Evolutionary conservation across 805 yeast species (phyloP).

Genomic region (Ogataea sp.): DNA sequence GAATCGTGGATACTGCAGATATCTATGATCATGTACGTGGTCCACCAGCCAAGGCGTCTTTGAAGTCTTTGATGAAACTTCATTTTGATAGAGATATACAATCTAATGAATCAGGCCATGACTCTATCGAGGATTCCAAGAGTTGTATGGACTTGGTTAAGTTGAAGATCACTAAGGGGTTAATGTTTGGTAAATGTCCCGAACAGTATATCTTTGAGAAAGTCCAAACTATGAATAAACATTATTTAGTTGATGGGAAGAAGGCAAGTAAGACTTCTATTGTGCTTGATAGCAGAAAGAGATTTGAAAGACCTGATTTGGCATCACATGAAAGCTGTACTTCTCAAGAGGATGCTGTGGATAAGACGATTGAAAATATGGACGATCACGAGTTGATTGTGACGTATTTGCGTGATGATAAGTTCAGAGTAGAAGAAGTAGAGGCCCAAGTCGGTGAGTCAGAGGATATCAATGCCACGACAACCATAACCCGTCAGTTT

Average conservation of each 20-base stretch:
- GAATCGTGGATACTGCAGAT: slow-evolving; percentile 72
- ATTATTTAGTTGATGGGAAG: slow-evolving; percentile 13
- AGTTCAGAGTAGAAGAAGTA: too few relatives aligned
- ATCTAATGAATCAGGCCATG: slow-evolving; percentile 61
- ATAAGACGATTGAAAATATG: slow-evolving; percentile 28
- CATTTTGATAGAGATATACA: slow-evolving; percentile 59
- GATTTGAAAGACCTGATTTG: slow-evolving; percentile 9
- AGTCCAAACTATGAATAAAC: slow-evolving; percentile 19
- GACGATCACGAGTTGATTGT: slow-evolving; percentile 40
- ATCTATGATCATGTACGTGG: slow-evolving; percentile 78
- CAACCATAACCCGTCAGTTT: too few relatives aligned
- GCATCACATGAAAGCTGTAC: slow-evolving; percentile 34
- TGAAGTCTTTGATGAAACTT: slow-evolving; percentile 58
- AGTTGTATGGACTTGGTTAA: slow-evolving; percentile 75
- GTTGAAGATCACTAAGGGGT: slow-evolving; percentile 60
- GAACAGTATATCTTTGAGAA: slow-evolving; percentile 35
- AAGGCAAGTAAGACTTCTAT: slow-evolving; percentile 20
- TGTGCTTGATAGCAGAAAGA: slow-evolving; percentile 15
- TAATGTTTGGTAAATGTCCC: slow-evolving; percentile 47
- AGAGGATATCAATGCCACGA: slow-evolving; percentile 3
- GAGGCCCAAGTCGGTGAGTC: slow-evolving; percentile 2
- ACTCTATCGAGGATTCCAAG: slow-evolving; percentile 77
- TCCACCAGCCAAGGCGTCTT: slow-evolving; percentile 70
- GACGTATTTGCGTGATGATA: slow-evolving; percentile 39
- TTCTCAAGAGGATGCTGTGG: slow-evolving; percentile 54